Evolutionary conservation across 2,329 filamentous ascomycete genomes (phyloP).

Genomic region (Clarireedia hainanense): DNA sequence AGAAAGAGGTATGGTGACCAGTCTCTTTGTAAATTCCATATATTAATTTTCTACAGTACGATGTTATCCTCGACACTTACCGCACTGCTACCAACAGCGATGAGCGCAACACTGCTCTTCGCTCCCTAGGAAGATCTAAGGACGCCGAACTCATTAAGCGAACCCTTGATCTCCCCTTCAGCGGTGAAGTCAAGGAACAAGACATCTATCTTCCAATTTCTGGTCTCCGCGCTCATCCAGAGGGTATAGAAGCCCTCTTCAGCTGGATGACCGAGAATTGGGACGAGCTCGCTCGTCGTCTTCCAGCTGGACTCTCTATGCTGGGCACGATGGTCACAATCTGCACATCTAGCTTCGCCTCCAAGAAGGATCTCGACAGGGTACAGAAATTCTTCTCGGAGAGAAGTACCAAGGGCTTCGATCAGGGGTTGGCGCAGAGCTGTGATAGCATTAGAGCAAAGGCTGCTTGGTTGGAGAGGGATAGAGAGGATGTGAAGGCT

Average conservation of each 20-base stretch:
- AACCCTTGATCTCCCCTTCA: slow-evolving; percentile 67
- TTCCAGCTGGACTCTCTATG: slow-evolving; percentile 82
- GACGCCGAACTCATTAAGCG: slow-evolving; percentile 73
- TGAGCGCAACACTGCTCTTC: slow-evolving; percentile 86
- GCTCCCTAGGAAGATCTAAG: slow-evolving; percentile 71
- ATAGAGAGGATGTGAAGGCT: slow-evolving; percentile 64
- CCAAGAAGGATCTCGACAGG: slow-evolving; percentile 63
- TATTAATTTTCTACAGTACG: slow-evolving; percentile 46
- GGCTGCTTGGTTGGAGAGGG: slow-evolving; percentile 70
- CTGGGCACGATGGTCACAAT: slow-evolving; percentile 77
- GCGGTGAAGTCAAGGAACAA: slow-evolving; percentile 82
- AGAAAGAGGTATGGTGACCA: slow-evolving; percentile 56
- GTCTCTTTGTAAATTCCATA: neutral
- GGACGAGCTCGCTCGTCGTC: slow-evolving; percentile 71
- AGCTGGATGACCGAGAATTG: slow-evolving; percentile 81
- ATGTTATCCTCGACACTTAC: slow-evolving; percentile 69
- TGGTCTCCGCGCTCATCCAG: slow-evolving; percentile 67
- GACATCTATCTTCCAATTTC: slow-evolving; percentile 86
- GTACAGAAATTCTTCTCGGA: slow-evolving; percentile 74
- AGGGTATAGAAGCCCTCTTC: slow-evolving; percentile 76
- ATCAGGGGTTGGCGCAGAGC: slow-evolving; percentile 83
- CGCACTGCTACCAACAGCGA: slow-evolving; percentile 68
- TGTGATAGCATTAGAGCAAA: slow-evolving; percentile 79
- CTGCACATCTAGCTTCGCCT: slow-evolving; percentile 73
- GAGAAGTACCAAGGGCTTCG: slow-evolving; percentile 81